Evolutionary conservation across 2,329 filamentous ascomycete species (phyloP), one percentile per base, ranked within the genome.

Genomic region (Endoconidiophora laricicola): DNA sequence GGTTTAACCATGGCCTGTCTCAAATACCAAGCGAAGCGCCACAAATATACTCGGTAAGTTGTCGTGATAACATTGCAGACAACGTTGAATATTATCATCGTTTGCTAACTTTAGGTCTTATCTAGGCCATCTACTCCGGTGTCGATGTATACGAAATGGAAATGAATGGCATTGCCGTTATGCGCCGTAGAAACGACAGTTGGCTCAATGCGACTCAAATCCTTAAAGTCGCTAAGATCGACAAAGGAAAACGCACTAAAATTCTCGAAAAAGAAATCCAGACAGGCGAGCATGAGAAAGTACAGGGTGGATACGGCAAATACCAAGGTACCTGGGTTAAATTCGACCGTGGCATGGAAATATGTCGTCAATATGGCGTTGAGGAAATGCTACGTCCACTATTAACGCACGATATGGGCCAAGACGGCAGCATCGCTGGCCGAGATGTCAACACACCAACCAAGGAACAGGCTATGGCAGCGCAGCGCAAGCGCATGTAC

Each of bases 241-340:
- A 95, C 62, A 98, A 98, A 68, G 91, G 90, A 54, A 93, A 94
- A 67, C 83, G 91, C 58, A 96, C 91, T 52, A 96, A 96, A 65
- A 93, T 96, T 6, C 73, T 98, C 47, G 91, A 98, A 63, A 96
- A 96, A 66, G 91, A 98, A 65, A 94, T 98, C 53, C 78, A 94
- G 56, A 91, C 84, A 0, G 91, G 91, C 60, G 86, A 94, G 61
- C 90, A 98, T 64, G 91, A 98, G 64, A 98, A 98, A 66, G 90
- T 98, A 2, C 91, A 98, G 63, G 91, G 91, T 33, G 91, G 91
- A 4, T 98, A 98, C 60, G 91, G 91, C 56, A 96, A 96, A 69
- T 98, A 98, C 60, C 91, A 98, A 69, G 91, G 91, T 50, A 98
- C 91, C 2, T 98, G 91, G 91, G 94, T 98, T 60, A 86, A 83